phyloP scores from a whole-genome alignment of 306 rosid genomes.

The Phaseolus lunatus region DNA sequence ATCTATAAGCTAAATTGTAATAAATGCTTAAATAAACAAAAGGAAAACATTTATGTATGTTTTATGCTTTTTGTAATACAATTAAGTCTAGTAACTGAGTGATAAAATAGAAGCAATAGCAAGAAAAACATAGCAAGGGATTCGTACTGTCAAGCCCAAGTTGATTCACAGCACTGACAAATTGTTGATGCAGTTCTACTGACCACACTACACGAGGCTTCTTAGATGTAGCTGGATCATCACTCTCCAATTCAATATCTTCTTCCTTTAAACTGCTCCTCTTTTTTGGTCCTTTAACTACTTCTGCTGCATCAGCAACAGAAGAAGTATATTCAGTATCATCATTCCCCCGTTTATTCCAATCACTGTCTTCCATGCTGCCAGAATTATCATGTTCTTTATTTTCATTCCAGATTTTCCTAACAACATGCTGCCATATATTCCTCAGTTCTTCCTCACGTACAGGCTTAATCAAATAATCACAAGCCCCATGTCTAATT shows the following conservation, averaged over 20 bases:
- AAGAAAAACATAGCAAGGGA: slow-evolving; percentile 35
- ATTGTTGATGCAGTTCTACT: slow-evolving; percentile 81
- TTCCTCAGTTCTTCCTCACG: slow-evolving; percentile 75
- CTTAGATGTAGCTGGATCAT: slow-evolving; percentile 65
- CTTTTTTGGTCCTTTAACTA: slow-evolving; percentile 57
- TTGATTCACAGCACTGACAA: slow-evolving; percentile 84
- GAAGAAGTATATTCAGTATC: slow-evolving; percentile 66
- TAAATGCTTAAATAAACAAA: slow-evolving; percentile 8
- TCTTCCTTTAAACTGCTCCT: slow-evolving; percentile 67
- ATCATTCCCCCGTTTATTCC: slow-evolving; percentile 54
- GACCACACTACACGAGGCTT: slow-evolving; percentile 94
- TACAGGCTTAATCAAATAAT: slow-evolving; percentile 78
- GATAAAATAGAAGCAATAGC: neutral
- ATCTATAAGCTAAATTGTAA: slow-evolving; percentile 35
- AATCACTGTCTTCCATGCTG: slow-evolving; percentile 64
- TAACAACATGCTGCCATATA: slow-evolving; percentile 81
- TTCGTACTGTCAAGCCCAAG: slow-evolving; percentile 88
- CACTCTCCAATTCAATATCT: slow-evolving; percentile 59
- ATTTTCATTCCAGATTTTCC: slow-evolving; percentile 63
- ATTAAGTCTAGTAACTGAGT: neutral
- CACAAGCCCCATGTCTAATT: slow-evolving; percentile 77
- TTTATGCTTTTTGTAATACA: slow-evolving; percentile 24
- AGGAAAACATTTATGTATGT: neutral
- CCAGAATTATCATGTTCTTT: slow-evolving; percentile 70
- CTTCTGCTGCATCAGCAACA: slow-evolving; percentile 61